A percentile compares a stretch with the other conserved stretches of the same genome.
phyloP scores from a whole-genome alignment of 352 stramenopile genomes.

The Phytopythium delawarense region DNA sequence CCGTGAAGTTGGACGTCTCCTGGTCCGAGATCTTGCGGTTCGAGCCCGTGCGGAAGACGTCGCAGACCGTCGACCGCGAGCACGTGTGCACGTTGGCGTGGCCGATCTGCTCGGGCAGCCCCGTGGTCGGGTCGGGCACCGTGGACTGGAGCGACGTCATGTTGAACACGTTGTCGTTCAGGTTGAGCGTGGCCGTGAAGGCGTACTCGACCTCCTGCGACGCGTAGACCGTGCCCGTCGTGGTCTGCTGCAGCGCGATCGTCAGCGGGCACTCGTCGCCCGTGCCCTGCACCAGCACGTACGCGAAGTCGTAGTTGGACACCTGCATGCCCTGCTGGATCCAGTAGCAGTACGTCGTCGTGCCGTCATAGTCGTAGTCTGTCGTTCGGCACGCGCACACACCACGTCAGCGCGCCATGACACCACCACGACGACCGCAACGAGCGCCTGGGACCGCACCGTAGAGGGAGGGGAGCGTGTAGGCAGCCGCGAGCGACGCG shows the following conservation, averaged over 20 bases:
- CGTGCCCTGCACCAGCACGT: slow-evolving; percentile 44
- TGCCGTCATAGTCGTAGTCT: slow-evolving; percentile 76
- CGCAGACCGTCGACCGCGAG: slow-evolving; percentile 57
- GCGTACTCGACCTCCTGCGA: slow-evolving; percentile 48
- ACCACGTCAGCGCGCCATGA: neutral
- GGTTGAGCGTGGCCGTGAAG: slow-evolving; percentile 73
- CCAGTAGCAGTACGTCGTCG: slow-evolving; percentile 81
- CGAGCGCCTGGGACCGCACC: slow-evolving; percentile 17
- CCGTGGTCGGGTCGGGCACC: slow-evolving; percentile 49
- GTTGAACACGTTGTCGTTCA: slow-evolving; percentile 61
- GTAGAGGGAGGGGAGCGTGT: slow-evolving; percentile 43
- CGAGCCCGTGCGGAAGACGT: slow-evolving; percentile 63
- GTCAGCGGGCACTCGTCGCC: slow-evolving; percentile 53
- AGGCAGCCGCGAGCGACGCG: slow-evolving; percentile 15
- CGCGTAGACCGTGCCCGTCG: slow-evolving; percentile 24
- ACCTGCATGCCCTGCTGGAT: slow-evolving; percentile 71
- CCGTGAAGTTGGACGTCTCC: slow-evolving; percentile 77
- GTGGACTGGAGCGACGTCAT: slow-evolving; percentile 53
- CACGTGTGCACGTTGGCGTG: slow-evolving; percentile 80
- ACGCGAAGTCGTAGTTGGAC: slow-evolving; percentile 65
- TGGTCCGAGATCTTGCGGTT: slow-evolving; percentile 66
- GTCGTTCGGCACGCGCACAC: neutral
- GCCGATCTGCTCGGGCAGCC: slow-evolving; percentile 56
- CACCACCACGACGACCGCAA: neutral
- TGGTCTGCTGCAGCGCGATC: slow-evolving; percentile 46